phyloP scores from a whole-genome alignment of 495 filamentous ascomycete genomes.

The Sordaria brevicollis region DNA sequence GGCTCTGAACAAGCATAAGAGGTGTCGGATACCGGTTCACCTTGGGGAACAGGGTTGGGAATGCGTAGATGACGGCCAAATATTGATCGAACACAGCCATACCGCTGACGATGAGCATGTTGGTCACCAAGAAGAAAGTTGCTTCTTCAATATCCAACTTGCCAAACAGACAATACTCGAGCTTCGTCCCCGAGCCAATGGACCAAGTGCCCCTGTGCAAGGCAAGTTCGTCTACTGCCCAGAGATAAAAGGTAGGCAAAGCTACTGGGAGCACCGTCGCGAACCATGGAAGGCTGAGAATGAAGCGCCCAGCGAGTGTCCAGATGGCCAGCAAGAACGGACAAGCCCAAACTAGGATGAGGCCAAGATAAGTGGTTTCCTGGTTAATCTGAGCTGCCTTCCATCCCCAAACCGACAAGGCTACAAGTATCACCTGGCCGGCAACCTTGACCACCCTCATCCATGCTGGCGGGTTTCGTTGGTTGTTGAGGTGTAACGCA shows the following conservation, averaged over 20 bases:
- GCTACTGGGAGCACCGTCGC: slow-evolving; percentile 44
- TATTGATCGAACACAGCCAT: slow-evolving; percentile 53
- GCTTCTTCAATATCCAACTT: slow-evolving; percentile 59
- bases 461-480: neutral
- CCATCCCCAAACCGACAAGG: slow-evolving; percentile 22
- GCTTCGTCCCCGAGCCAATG: slow-evolving; percentile 52
- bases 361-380: slow-evolving; percentile 45
- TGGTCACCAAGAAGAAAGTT: slow-evolving; percentile 57
- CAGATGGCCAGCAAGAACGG: slow-evolving; percentile 54
- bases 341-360: slow-evolving; percentile 57
- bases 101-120: slow-evolving; percentile 54
- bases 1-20: slow-evolving; percentile 30
- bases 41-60: slow-evolving; percentile 37
- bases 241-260: slow-evolving; percentile 55
- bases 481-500: slow-evolving; percentile 38
- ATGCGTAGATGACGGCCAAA: slow-evolving; percentile 45
- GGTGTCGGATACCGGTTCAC: slow-evolving; percentile 34
- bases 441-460: slow-evolving; percentile 16
- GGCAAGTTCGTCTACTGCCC: slow-evolving; percentile 54
- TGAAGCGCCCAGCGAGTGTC: slow-evolving; percentile 47
- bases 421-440: slow-evolving; percentile 33
- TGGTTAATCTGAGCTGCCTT: neutral
- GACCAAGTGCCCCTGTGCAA: slow-evolving; percentile 54
- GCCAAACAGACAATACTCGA: slow-evolving; percentile 47
- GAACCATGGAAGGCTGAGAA: slow-evolving; percentile 41